phyloP scores from a whole-genome alignment of 148 eudicot genomes.

The Rhododendron ferrugineum region DNA sequence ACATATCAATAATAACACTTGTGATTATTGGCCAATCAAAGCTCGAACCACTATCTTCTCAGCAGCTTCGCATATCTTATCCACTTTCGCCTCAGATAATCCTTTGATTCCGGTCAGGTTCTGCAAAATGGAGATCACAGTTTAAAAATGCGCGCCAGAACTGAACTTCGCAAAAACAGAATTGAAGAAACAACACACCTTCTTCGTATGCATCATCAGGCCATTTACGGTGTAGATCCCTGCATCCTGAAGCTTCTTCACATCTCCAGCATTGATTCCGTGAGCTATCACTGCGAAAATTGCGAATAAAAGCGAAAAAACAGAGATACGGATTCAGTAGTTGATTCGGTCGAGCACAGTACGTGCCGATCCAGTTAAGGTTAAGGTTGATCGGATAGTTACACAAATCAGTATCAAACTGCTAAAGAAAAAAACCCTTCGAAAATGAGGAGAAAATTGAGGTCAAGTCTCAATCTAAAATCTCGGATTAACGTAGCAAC shows the following conservation, averaged over 20 bases:
- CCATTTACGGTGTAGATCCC: slow-evolving; percentile 94
- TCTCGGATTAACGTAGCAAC: neutral
- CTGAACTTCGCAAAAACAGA: neutral
- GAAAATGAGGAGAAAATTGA: neutral
- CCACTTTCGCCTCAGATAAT: slow-evolving; percentile 96
- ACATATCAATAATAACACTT: neutral
- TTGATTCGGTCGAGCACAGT: neutral
- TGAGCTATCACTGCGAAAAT: slow-evolving; percentile 57
- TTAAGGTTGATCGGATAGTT: neutral
- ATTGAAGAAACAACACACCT: slow-evolving; percentile 32
- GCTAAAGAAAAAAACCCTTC: neutral
- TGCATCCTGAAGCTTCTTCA: slow-evolving; percentile 93
- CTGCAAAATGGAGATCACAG: slow-evolving; percentile 24
- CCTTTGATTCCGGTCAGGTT: slow-evolving; percentile 92
- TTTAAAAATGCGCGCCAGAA: neutral
- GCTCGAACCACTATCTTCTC: slow-evolving; percentile 86
- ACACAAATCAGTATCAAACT: neutral
- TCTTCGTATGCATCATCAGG: slow-evolving; percentile 96
- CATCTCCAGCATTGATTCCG: slow-evolving; percentile 95
- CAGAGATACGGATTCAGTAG: neutral
- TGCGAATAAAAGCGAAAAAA: too few relatives aligned
- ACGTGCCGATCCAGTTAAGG: neutral
- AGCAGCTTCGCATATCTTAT: slow-evolving; percentile 94
- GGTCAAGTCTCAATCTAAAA: neutral
- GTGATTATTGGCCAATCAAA: neutral